phyloP scores from a whole-genome alignment of 305 asterid genomes.

The Fraxinus sp. region DNA sequence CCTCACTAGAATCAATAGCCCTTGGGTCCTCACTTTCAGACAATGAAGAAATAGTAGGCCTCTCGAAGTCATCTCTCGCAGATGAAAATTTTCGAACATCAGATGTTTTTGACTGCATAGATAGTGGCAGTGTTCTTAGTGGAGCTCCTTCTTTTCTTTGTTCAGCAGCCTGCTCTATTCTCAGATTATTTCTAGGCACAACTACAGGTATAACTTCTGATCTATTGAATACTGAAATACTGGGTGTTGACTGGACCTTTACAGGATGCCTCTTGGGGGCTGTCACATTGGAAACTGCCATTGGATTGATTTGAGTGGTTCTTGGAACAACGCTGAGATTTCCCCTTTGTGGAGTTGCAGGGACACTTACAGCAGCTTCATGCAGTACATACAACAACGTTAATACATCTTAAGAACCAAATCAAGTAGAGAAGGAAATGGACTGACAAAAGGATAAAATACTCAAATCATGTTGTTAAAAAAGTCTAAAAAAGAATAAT shows the following conservation, averaged over 20 bases:
- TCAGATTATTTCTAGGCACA: slow-evolving; percentile 74
- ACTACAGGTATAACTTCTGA: slow-evolving; percentile 73
- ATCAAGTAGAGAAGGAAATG: slow-evolving; percentile 7
- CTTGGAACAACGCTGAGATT: slow-evolving; percentile 46
- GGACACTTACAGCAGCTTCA: slow-evolving; percentile 65
- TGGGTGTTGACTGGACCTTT: slow-evolving; percentile 60
- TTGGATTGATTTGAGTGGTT: slow-evolving; percentile 49
- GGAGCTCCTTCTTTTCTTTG: slow-evolving; percentile 72
- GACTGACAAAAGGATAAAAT: slow-evolving; percentile 15
- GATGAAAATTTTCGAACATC: slow-evolving; percentile 56
- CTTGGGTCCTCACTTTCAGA: slow-evolving; percentile 54
- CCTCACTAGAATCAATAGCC: slow-evolving; percentile 39
- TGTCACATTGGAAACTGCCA: slow-evolving; percentile 42
- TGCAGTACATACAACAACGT: slow-evolving; percentile 30
- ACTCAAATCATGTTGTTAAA: not conserved
- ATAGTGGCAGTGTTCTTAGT: slow-evolving; percentile 49
- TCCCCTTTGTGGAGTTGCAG: slow-evolving; percentile 82
- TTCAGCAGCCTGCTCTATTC: slow-evolving; percentile 71
- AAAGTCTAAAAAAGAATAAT: slow-evolving; percentile 1
- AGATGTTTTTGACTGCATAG: slow-evolving; percentile 63
- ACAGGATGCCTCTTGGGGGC: slow-evolving; percentile 62
- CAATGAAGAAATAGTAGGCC: slow-evolving; percentile 41
- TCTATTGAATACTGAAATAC: slow-evolving; percentile 47
- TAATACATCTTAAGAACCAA: slow-evolving; percentile 21
- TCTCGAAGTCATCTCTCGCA: slow-evolving; percentile 61